A percentile compares a stretch with the other conserved stretches of the same genome.
Evolutionary conservation across 179 eudicot genomes (phyloP).

Genomic region (Spinacia oleracea): DNA sequence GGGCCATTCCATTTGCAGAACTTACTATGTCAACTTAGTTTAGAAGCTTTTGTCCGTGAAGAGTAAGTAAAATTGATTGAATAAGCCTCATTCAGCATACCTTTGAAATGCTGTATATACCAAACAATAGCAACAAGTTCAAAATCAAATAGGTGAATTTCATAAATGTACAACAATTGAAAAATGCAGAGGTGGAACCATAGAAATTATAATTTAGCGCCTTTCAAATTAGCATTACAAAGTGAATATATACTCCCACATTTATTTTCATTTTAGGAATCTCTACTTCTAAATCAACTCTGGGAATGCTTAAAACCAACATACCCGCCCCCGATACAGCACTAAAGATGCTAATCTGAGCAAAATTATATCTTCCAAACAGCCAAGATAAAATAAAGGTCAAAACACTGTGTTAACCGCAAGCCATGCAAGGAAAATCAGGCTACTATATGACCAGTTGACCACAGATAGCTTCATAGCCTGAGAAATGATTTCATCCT

Average conservation of each 20-base stretch:
- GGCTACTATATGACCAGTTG: not conserved
- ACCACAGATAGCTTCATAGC: not conserved
- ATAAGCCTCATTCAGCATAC: not conserved
- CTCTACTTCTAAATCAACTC: not conserved
- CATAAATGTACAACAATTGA: not conserved
- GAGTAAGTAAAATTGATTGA: not conserved
- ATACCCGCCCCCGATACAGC: too few species aligned
- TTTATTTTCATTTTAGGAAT: not conserved
- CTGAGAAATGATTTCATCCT: not conserved
- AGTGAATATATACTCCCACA: not conserved
- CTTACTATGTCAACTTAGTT: not conserved
- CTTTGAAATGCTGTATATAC: not conserved
- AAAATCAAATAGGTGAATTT: not conserved
- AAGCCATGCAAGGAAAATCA: not conserved
- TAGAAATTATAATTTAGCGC: not conserved
- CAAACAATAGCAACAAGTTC: not conserved
- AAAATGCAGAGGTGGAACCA: not conserved
- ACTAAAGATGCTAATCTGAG: not conserved
- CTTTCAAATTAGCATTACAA: not conserved
- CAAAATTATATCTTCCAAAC: not conserved
- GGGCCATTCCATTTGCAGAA: constrained; percentile 29
- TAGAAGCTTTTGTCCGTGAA: not conserved
- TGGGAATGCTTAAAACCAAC: not conserved
- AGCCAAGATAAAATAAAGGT: not conserved
- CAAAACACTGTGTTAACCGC: not conserved